Conservation (phyloP, 179 eudicot genomes). For the Gypsophila paniculata region DNA sequence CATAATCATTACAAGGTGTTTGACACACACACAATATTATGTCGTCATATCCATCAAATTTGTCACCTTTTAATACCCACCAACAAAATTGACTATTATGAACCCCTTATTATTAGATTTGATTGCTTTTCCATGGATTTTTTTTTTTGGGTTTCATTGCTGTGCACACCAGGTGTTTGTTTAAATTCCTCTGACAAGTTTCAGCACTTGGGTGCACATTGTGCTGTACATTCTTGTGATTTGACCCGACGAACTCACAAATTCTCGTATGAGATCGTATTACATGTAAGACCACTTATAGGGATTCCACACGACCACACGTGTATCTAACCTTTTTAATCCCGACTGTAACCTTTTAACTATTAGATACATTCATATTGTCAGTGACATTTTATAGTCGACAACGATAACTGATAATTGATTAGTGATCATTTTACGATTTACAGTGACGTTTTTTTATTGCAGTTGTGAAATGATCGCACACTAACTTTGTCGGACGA, state of each 20-base stretch:
- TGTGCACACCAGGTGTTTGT: slow-evolving; percentile 30
- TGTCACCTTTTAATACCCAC: slow-evolving; percentile 13
- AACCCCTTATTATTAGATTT: background rate
- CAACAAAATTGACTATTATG: slow-evolving; percentile 9
- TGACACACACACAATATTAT: background rate
- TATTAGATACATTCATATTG: too few species aligned
- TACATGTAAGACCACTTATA: background rate
- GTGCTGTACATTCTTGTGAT: background rate
- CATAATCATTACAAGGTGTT: too few species aligned
- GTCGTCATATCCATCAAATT: background rate
- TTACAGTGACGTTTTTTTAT: too few species aligned
- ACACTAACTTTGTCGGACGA: background rate
- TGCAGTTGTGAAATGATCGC: too few species aligned
- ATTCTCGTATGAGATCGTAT: background rate
- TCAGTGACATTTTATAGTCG: background rate
- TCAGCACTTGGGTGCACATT: background rate
- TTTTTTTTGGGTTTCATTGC: slow-evolving; percentile 5
- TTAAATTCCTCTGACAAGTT: slow-evolving; percentile 16
- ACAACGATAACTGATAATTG: too few species aligned
- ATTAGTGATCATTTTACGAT: background rate
- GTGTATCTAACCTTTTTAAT: too few species aligned
- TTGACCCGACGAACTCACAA: background rate
- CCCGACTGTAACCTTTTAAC: too few species aligned
- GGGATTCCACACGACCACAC: too few species aligned
- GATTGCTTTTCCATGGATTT: slow-evolving; percentile 10